Base-by-base conservation (phyloP, 176 grass and related monocot species). In the Phoenix roebelenii region DNA sequence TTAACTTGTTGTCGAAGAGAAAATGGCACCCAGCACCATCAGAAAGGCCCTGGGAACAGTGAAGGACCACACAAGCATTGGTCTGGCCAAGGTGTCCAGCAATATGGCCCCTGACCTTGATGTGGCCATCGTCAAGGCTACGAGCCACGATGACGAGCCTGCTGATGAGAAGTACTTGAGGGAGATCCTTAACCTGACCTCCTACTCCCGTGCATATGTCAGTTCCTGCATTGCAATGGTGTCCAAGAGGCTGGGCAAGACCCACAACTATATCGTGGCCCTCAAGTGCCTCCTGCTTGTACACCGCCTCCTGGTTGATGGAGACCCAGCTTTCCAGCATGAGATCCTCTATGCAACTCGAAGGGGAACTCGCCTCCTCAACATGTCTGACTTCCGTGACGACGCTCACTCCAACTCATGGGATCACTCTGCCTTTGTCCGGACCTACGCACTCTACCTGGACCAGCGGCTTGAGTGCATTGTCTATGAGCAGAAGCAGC, bases 181-280 rank as follows among this genome's bases (percentile, higher is more conserved):
- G 0, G 74, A 85, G 53, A 75, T 96, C 16, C 50, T 90, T 28
- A 59, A 52, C 54, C 74, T 96, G 16, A 74, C 77, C 7, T 79
- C 77, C 3, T 48, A 16, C 5, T 74, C 86, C 4, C 54, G 65
- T 3, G 7, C 49, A 22, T 57, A 80, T 53, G 67, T 76, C 50
- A 60, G 61, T 35, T 52, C 83, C 30, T 82, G 75, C 54, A 75
- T 82, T 58, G 64, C 83, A 17, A 55, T 83, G 35, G 48, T 96
- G 15, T 73, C 80, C 0, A 78, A 72, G 52, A 83, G 86, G 53
- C 78, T 96, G 30, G 49, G 79, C 22, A 57, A 49, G 16, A 96
- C 92, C 50, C 77, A 77, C 52, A 87, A 96, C 65, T 88, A 83
- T 77, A 75, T 96, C 32, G 92, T 90, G 67, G 83, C 86, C 58